Percentiles rank a stretch among this genome's conserved stretches.
Evolutionary conservation across 2,329 filamentous ascomycete genomes (phyloP).

Genomic region (Lasiodiplodia hormozganensis): DNA sequence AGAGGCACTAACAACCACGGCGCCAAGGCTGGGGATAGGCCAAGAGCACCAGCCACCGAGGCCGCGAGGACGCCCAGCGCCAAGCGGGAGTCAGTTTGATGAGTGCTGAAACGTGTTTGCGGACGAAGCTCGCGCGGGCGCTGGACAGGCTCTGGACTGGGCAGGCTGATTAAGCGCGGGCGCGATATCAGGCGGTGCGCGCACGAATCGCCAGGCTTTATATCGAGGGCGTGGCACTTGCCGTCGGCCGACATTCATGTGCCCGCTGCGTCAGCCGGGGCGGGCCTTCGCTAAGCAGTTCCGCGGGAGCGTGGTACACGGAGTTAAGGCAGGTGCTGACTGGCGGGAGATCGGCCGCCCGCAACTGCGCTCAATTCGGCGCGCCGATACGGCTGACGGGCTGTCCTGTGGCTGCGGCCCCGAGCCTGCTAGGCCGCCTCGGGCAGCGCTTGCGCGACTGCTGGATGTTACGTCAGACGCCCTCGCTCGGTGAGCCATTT

Average conservation of each 20-base stretch:
- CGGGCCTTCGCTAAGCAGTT: constrained; percentile 20
- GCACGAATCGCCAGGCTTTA: constrained; percentile 25
- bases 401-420: constrained; percentile 16
- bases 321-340: constrained; percentile 23
- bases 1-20: not conserved
- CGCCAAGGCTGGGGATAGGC: constrained; percentile 4
- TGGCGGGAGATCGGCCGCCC: constrained; percentile 24
- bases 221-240: constrained; percentile 18
- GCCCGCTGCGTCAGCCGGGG: constrained; percentile 21
- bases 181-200: constrained; percentile 17
- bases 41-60: constrained; percentile 2
- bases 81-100: constrained; percentile 14
- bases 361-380: constrained; percentile 16
- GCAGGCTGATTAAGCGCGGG: constrained; percentile 19
- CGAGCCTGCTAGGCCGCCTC: constrained; percentile 18
- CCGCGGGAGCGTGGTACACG: constrained; percentile 1
- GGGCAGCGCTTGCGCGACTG: constrained; percentile 22
- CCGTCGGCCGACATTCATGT: constrained; percentile 20
- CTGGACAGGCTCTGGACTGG: not conserved
- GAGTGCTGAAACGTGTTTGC: constrained; percentile 3
- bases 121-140: constrained; percentile 4
- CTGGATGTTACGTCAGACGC: constrained; percentile 22
- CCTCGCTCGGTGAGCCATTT: constrained; percentile 24
- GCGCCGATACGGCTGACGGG: constrained; percentile 18
- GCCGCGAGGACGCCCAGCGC: constrained; percentile 22